Evolutionary conservation across 257 asterid genomes (phyloP).

Genomic region (Prunella vulgaris): DNA sequence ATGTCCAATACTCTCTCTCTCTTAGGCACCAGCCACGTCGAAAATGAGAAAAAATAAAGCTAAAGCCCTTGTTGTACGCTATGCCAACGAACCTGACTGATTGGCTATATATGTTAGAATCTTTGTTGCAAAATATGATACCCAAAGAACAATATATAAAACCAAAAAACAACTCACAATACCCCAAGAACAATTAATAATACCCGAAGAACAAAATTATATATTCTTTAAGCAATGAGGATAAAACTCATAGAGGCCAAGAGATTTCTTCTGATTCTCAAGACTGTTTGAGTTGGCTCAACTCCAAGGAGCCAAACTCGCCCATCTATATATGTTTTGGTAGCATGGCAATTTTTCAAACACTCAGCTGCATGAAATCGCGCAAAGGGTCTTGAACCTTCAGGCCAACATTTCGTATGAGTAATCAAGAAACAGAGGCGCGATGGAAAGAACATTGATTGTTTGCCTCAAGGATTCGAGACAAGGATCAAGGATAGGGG

Average conservation of each 20-base stretch:
- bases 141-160: too few relatives aligned
- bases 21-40: too few relatives aligned
- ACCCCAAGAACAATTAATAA: too few relatives aligned
- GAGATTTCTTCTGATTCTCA: neutral
- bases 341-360: constrained; percentile 23
- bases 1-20: too few relatives aligned
- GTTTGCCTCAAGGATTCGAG: constrained; percentile 27
- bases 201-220: too few relatives aligned
- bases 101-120: too few relatives aligned
- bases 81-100: too few relatives aligned
- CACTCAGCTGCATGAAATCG: constrained; percentile 36
- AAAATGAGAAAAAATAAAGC: too few relatives aligned
- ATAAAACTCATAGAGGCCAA: constrained; percentile 24
- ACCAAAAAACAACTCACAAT: too few relatives aligned
- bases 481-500: constrained; percentile 20
- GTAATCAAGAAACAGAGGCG: constrained; percentile 5
- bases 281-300: constrained; percentile 33
- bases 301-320: constrained; percentile 25
- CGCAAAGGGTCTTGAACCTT: constrained; percentile 30
- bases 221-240: constrained; percentile 20
- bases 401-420: constrained; percentile 32
- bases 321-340: constrained; percentile 36
- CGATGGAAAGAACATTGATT: neutral
- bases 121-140: too few relatives aligned
- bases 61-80: too few relatives aligned